Conservation (phyloP, 2,329 filamentous ascomycete genomes). For the Dactylellina parvicollis region DNA sequence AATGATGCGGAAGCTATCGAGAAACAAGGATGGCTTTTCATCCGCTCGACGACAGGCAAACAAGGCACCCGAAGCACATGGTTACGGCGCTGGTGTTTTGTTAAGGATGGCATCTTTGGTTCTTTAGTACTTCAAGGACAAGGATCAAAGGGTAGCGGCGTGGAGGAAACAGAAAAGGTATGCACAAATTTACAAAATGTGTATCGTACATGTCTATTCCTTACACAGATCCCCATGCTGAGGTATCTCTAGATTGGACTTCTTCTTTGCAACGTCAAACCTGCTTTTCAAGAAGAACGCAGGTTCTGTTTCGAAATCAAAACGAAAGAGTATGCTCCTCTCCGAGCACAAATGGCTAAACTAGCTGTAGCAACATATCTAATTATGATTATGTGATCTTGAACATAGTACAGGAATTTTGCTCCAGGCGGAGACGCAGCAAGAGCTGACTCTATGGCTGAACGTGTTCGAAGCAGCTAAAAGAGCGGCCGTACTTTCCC, state of each 20-base stretch:
- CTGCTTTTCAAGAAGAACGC: constrained; percentile 89
- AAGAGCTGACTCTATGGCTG: constrained; percentile 93
- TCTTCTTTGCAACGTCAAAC: constrained; percentile 88
- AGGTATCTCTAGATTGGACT: constrained; percentile 74
- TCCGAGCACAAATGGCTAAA: background rate
- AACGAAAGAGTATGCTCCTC: constrained; percentile 78
- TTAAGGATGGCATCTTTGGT: constrained; percentile 94
- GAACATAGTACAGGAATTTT: constrained; percentile 70
- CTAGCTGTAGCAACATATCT: background rate
- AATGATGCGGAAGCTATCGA: constrained; percentile 67
- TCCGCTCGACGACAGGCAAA: constrained; percentile 83
- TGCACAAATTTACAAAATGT: background rate
- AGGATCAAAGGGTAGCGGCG: constrained; percentile 78
- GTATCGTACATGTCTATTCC: too few relatives aligned
- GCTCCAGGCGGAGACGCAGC: constrained; percentile 91
- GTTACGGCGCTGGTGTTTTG: constrained; percentile 93
- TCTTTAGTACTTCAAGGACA: constrained; percentile 76
- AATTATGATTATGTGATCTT: background rate
- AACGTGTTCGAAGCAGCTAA: constrained; percentile 93
- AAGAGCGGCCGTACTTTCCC: constrained; percentile 80
- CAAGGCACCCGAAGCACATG: constrained; percentile 83
- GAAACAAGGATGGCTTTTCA: constrained; percentile 94
- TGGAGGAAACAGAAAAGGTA: constrained; percentile 87
- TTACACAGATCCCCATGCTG: background rate
- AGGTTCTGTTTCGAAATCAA: constrained; percentile 98